Percentiles rank a stretch among this genome's conserved stretches.
These are phyloP conservation scores for Mycena belliarum DNA, from an alignment of 768 basidiomycete genomes.

Conservation along the genomic window DNA sequence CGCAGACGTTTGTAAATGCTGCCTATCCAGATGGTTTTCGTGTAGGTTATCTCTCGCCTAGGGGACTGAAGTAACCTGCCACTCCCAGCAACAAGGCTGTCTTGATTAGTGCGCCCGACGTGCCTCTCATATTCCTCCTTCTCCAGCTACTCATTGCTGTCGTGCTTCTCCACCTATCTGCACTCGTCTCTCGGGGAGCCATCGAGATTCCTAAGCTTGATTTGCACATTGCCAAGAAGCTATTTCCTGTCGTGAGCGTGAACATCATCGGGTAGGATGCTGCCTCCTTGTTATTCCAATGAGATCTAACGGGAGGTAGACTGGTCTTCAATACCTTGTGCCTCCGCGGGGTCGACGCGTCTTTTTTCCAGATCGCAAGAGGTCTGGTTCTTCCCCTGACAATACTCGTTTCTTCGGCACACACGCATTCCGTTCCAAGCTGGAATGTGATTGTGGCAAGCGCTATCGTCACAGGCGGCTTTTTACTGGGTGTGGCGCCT, in stretches of 20 bases:
- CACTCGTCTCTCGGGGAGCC: constrained; percentile 41
- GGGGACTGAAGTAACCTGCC: constrained; percentile 8
- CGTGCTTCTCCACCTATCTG: constrained; percentile 56
- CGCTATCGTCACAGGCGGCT: constrained; percentile 67
- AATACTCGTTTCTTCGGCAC: constrained; percentile 66
- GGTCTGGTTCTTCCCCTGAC: constrained; percentile 85
- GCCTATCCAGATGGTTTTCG: constrained; percentile 49
- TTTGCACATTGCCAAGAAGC: constrained; percentile 52
- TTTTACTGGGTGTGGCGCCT: constrained; percentile 75
- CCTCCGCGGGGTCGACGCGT: constrained; percentile 75
- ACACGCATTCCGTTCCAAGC: constrained; percentile 57
- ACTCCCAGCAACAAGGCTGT: constrained; percentile 71
- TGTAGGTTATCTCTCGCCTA: constrained; percentile 32
- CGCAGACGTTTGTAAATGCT: background rate
- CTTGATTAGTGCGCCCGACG: constrained; percentile 61
- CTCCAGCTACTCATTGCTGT: constrained; percentile 72
- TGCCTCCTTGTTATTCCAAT: background rate
- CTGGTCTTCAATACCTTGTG: constrained; percentile 81
- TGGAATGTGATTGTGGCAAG: constrained; percentile 58
- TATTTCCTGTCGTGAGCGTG: constrained; percentile 63
- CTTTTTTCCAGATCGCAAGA: constrained; percentile 86
- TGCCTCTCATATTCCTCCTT: constrained; percentile 69
- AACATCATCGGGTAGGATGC: constrained; percentile 52
- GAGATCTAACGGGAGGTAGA: constrained; percentile 23
- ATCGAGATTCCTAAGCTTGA: constrained; percentile 62